phyloP scores from a whole-genome alignment of 257 asterid genomes.

The Dorcoceras hygrometricum region DNA sequence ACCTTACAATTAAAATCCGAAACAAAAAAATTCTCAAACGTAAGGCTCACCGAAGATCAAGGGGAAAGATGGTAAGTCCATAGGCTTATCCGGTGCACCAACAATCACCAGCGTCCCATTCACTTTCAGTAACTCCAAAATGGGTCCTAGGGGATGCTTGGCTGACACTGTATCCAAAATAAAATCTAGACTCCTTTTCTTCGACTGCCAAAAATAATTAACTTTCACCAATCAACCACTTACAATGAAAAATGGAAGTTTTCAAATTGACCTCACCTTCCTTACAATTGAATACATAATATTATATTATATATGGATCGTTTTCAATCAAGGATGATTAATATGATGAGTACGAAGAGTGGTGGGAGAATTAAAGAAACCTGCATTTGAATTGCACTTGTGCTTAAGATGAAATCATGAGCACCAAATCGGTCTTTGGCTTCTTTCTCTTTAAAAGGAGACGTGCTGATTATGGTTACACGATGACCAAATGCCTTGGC shows the following conservation, averaged over 20 bases:
- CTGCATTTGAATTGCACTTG: constrained; percentile 59
- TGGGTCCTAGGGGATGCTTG: constrained; percentile 63
- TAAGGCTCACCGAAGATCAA: constrained; percentile 54
- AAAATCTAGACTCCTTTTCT: constrained; percentile 59
- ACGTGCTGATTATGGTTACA: constrained; percentile 77
- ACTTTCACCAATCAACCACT: too few relatives aligned
- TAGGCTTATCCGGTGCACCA: constrained; percentile 85
- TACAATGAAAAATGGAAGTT: too few relatives aligned
- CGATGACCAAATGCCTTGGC: constrained; percentile 79
- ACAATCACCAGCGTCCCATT: constrained; percentile 70
- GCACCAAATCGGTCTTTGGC: constrained; percentile 66
- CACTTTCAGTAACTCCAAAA: constrained; percentile 59
- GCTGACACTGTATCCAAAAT: constrained; percentile 74
- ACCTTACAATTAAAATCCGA: too few relatives aligned
- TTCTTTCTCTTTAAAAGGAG: constrained; percentile 73
- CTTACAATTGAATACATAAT: too few relatives aligned
- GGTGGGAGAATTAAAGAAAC: constrained; percentile 26
- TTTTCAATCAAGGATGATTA: too few relatives aligned
- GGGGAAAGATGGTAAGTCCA: constrained; percentile 74
- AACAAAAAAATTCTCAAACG: background rate
- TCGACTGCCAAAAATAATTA: constrained; percentile 32
- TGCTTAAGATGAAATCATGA: constrained; percentile 74
- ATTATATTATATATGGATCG: too few relatives aligned
- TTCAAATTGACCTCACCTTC: too few relatives aligned
- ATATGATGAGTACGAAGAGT: too few relatives aligned